phyloP scores from a whole-genome alignment of 768 basidiomycete genomes.

The Dentipellis sp. region DNA sequence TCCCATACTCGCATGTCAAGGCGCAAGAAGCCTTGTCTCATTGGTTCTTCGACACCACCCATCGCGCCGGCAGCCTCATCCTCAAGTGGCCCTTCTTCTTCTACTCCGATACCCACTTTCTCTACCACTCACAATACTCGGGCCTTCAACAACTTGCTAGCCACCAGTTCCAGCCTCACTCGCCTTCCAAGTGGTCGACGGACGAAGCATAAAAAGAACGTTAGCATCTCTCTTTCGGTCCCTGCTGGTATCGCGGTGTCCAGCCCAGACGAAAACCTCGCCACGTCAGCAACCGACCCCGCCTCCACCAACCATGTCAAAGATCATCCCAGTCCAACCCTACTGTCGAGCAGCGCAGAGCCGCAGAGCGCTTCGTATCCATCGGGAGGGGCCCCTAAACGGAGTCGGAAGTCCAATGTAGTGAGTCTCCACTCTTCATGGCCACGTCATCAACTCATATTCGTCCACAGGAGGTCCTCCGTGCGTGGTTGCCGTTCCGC shows the following conservation, averaged over 20 bases:
- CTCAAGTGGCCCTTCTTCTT: too few relatives aligned
- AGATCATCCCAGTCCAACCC: neutral
- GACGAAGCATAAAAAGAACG: neutral
- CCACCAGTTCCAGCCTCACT: neutral
- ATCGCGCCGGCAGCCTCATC: too few relatives aligned
- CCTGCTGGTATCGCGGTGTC: neutral
- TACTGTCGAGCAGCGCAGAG: neutral
- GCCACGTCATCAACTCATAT: neutral
- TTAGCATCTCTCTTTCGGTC: neutral
- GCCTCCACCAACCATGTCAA: neutral
- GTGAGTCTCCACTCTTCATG: neutral
- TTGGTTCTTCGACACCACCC: too few relatives aligned
- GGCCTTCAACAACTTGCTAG: too few relatives aligned
- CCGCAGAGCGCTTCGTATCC: neutral
- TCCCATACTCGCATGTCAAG: too few relatives aligned
- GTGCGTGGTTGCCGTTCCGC: neutral
- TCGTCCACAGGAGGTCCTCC: neutral
- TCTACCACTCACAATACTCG: neutral
- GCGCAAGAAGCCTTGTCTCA: too few relatives aligned
- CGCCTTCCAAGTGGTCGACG: neutral
- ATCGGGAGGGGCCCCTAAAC: too few relatives aligned
- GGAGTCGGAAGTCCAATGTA: neutral
- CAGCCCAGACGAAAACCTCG: too few relatives aligned
- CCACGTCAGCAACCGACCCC: neutral
- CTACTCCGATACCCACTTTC: neutral